Evolutionary conservation across 2,329 filamentous ascomycete species (phyloP).

Genomic region (Tolypocladium album): DNA sequence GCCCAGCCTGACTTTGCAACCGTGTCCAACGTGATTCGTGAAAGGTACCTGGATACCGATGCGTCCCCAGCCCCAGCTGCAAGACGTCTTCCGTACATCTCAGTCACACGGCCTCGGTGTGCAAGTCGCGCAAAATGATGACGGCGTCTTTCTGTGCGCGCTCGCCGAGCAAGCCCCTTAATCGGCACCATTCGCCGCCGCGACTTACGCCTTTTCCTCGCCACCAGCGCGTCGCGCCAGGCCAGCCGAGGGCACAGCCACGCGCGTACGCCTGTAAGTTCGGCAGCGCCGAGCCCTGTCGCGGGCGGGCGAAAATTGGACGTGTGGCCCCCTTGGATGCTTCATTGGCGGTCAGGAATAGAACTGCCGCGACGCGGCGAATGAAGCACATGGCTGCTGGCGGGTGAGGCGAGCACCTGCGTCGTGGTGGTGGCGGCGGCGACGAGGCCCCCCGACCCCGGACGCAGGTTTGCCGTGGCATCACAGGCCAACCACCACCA

Average conservation of each 20-base stretch:
- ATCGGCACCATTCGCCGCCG: neutral
- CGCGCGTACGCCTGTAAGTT: neutral
- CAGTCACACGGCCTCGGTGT: neutral
- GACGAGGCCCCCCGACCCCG: neutral
- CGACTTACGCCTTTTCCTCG: neutral
- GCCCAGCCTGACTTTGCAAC: neutral
- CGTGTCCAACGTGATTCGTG: neutral
- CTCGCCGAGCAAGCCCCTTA: neutral
- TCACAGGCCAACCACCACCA: neutral
- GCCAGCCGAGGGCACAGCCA: neutral
- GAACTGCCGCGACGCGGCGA: neutral
- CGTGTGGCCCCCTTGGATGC: neutral
- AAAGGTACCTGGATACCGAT: neutral
- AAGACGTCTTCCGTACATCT: neutral
- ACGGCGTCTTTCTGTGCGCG: neutral
- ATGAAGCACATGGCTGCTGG: neutral
- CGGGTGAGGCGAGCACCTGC: neutral
- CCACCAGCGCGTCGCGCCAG: neutral
- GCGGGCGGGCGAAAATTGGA: neutral
- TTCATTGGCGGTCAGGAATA: neutral
- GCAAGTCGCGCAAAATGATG: neutral
- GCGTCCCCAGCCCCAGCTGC: neutral
- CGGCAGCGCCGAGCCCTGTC: neutral
- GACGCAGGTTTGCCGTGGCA: neutral
- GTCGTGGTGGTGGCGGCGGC: neutral